Conservation (phyloP, 2,329 filamentous ascomycete genomes). For the Colletotrichum sansevieriae region DNA sequence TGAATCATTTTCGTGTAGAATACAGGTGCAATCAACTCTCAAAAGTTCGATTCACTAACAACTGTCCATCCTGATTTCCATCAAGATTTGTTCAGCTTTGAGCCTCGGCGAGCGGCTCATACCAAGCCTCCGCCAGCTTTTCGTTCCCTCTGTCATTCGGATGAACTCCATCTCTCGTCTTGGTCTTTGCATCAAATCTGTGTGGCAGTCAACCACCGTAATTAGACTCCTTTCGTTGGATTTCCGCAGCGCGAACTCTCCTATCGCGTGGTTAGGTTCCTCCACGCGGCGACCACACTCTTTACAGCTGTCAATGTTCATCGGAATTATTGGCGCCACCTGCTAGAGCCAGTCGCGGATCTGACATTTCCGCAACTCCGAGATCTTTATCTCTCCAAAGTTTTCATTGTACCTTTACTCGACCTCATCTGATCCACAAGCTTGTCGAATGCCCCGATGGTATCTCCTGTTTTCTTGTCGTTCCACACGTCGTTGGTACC, state of each 20-base stretch:
- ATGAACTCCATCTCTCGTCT: slow-evolving; percentile 19
- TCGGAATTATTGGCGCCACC: slow-evolving; percentile 10
- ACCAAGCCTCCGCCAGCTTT: background rate
- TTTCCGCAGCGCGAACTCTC: background rate
- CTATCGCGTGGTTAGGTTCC: slow-evolving; percentile 1
- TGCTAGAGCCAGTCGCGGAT: background rate
- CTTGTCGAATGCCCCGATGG: slow-evolving; percentile 53
- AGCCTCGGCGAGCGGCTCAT: background rate
- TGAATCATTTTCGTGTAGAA: too few relatives aligned
- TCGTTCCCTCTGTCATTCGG: slow-evolving; percentile 1
- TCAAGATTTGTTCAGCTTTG: background rate
- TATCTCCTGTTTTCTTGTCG: slow-evolving; percentile 49
- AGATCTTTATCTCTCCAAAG: slow-evolving; percentile 46
- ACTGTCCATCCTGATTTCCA: too few relatives aligned
- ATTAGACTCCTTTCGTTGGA: slow-evolving; percentile 2
- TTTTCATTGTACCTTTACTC: slow-evolving; percentile 54
- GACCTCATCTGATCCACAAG: slow-evolving; percentile 57
- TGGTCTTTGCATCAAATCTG: slow-evolving; percentile 1
- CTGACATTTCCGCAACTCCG: too few relatives aligned
- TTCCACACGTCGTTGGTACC: slow-evolving; percentile 59
- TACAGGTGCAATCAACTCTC: too few relatives aligned
- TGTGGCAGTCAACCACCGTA: slow-evolving; percentile 4
- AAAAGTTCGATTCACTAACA: too few relatives aligned
- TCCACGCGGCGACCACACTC: slow-evolving; percentile 4
- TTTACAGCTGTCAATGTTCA: background rate